Percentiles rank a stretch among this genome's conserved stretches.
Conservation (phyloP, 768 basidiomycete genomes). For the Boletus sp. region DNA sequence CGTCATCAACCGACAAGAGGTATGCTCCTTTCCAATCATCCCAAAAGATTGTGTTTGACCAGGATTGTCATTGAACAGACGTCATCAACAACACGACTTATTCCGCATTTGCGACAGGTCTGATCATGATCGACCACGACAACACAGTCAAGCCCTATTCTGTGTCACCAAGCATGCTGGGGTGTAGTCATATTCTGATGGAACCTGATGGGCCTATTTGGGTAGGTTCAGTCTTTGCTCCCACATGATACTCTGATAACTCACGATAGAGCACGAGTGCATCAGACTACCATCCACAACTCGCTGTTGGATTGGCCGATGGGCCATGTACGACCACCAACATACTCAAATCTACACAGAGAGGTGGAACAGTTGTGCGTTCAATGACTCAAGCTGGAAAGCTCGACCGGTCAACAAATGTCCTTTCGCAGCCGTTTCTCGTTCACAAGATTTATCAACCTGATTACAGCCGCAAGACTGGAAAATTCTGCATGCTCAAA, state of each 20-base stretch:
- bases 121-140: constrained; percentile 80
- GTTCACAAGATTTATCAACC: constrained; percentile 80
- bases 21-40: constrained; percentile 22
- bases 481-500: constrained; percentile 87
- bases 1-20: constrained; percentile 79
- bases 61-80: constrained; percentile 42
- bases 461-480: constrained; percentile 76
- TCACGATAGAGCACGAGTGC: constrained; percentile 56
- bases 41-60: background rate
- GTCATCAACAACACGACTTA: constrained; percentile 68
- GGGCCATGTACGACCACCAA: constrained; percentile 79
- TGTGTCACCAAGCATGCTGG: constrained; percentile 68
- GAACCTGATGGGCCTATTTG: constrained; percentile 80
- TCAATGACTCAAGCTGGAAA: background rate
- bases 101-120: constrained; percentile 65
- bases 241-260: background rate
- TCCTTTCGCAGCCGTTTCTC: constrained; percentile 59
- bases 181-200: constrained; percentile 66
- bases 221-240: constrained; percentile 47
- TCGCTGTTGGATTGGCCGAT: constrained; percentile 81
- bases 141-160: constrained; percentile 76
- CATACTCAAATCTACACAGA: constrained; percentile 59
- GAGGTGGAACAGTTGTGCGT: constrained; percentile 72
- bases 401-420: background rate
- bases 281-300: constrained; percentile 86